Evolutionary conservation across 2,329 filamentous ascomycete species (phyloP).

Genomic region (Hymenoscyphus albidus): DNA sequence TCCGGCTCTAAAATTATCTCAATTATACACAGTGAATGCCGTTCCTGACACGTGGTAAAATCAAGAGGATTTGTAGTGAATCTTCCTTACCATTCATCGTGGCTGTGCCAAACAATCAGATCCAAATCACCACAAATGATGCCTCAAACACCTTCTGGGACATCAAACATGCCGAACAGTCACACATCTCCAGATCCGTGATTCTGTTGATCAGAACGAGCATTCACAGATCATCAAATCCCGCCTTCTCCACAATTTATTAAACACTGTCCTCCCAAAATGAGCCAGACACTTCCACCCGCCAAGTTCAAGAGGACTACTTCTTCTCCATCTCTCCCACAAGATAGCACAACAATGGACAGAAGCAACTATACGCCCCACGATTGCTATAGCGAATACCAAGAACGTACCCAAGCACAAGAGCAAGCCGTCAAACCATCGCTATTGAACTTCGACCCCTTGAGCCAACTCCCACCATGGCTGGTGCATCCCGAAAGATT

Average conservation of each 20-base stretch:
- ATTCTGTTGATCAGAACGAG: not conserved
- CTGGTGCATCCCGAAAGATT: not conserved
- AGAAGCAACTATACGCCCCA: not conserved
- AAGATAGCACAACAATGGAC: not conserved
- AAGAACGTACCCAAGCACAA: not conserved
- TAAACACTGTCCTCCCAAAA: not conserved
- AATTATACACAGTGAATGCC: not conserved
- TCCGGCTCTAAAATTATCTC: not conserved
- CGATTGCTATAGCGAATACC: not conserved
- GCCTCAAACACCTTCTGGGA: not conserved
- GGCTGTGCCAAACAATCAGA: not conserved
- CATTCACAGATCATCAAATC: not conserved
- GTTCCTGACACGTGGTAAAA: not conserved
- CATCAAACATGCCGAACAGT: not conserved
- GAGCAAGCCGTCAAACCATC: not conserved
- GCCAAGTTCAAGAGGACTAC: not conserved
- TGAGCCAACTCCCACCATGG: slow-evolving; percentile 2
- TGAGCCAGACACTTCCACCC: not conserved
- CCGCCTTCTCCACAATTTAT: not conserved
- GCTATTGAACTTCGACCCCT: not conserved
- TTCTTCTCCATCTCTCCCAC: not conserved
- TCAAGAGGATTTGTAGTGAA: not conserved
- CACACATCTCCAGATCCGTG: not conserved
- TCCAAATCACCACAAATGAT: not conserved
- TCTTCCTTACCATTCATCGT: not conserved